These are phyloP conservation scores for Schoenoplectus tabernaemontani DNA, from an alignment of 202 grass and related monocot genomes.

Conservation along the genomic window DNA sequence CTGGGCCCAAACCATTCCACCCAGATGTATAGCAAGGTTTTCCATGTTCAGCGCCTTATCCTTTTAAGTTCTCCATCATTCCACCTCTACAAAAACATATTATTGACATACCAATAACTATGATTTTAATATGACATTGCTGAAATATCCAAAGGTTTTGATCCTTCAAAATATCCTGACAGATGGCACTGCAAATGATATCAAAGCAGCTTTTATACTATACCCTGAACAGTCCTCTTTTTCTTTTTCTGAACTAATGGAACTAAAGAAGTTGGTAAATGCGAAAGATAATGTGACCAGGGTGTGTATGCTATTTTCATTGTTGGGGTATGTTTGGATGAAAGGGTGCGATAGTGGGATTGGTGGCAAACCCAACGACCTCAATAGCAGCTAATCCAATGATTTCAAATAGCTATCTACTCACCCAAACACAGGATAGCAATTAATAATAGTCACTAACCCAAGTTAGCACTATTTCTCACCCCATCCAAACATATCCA, in stretches of 20 bases:
- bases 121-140: background rate
- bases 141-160: background rate
- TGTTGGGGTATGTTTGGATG: too few relatives aligned
- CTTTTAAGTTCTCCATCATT: too few relatives aligned
- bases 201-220: too few relatives aligned
- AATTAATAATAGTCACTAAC: too few relatives aligned
- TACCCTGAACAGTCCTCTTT: too few relatives aligned
- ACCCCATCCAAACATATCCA: background rate
- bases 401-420: too few relatives aligned
- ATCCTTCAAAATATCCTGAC: background rate
- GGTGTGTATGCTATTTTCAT: background rate
- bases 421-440: too few relatives aligned
- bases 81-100: background rate
- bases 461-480: too few relatives aligned
- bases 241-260: too few relatives aligned
- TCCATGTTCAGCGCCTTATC: constrained; percentile 1
- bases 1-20: background rate
- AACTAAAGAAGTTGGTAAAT: background rate
- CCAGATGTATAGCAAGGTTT: background rate
- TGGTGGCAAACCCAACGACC: too few relatives aligned
- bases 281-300: background rate
- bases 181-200: background rate
- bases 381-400: too few relatives aligned
- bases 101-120: background rate
- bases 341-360: too few relatives aligned